Base-by-base conservation (phyloP, 1,284 basidiomycete genomes). In the Ceratobasidium theobromae region DNA sequence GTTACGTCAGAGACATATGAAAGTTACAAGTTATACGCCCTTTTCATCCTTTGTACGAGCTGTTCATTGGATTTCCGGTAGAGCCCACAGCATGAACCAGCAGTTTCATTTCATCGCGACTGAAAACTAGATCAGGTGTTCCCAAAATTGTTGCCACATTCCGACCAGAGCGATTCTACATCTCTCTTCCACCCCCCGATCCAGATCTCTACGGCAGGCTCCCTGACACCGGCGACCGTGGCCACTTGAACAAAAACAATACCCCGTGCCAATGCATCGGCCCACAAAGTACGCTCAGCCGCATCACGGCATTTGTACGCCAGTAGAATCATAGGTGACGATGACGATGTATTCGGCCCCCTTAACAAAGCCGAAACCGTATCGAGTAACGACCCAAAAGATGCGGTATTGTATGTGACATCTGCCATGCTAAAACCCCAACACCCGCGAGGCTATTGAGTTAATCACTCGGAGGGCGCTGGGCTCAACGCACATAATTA, bases 391-490 rank as follows among this genome's bases (percentile, higher is more conserved):
- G 86, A 78, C 4, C 87, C 83, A 76, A 95, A 95, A 0, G 91
- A 90, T 0, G 85, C 77, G 0, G 89, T 92, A 76, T 95, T 95
- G 78, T 95, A 95, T 0, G 91, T 88, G 8, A 95, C 90, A 72
- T 95, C 93, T 12, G 92, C 90, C 84, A 94, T 92, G 65, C 92
- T 92, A 40, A 18, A n/a, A 21, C 12, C n/a, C n/a, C n/a, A n/a
- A n/a, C n/a, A n/a, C n/a, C n/a, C n/a, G n/a, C n/a, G n/a, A 48
- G 14, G 21, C 16, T 23, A 48, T 48, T 8, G n/a, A n/a, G n/a
- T n/a, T n/a, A 25, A 2, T 23, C 25, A 49, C 46, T 23, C 21
- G 16, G n/a, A n/a, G n/a, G n/a, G n/a, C n/a, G n/a, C n/a, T n/a
- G n/a, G n/a, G n/a, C n/a, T n/a, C n/a, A n/a, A 18, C 67, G 58